Percentiles rank a stretch among this genome's conserved stretches.
These are phyloP conservation scores for Boletus speciosus DNA, from an alignment of 768 basidiomycete genomes.

Conservation along the genomic window DNA sequence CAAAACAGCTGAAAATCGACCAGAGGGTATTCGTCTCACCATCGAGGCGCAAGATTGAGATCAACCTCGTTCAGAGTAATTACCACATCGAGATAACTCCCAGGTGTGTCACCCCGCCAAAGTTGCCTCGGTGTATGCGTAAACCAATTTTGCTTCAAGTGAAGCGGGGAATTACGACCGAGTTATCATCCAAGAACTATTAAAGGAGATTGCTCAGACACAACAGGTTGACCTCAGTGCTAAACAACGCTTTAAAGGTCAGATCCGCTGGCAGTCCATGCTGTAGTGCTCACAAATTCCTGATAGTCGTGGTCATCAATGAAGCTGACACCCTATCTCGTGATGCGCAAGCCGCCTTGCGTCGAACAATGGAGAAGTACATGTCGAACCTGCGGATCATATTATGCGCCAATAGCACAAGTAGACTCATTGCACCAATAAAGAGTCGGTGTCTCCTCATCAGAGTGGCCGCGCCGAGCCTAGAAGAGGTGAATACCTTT, in stretches of 20 bases:
- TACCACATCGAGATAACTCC: slow-evolving; percentile 98
- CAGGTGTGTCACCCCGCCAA: slow-evolving; percentile 50
- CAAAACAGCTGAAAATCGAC: slow-evolving; percentile 86
- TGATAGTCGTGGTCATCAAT: slow-evolving; percentile 92
- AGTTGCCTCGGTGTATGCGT: neutral
- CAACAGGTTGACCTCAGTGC: slow-evolving; percentile 97
- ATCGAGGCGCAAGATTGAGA: slow-evolving; percentile 89
- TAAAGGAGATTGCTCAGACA: slow-evolving; percentile 98
- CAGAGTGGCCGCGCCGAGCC: slow-evolving; percentile 83
- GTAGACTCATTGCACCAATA: slow-evolving; percentile 94
- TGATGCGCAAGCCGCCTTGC: slow-evolving; percentile 94
- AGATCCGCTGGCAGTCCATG: neutral
- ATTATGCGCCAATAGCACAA: slow-evolving; percentile 93
- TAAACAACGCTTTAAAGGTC: slow-evolving; percentile 96
- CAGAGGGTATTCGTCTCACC: slow-evolving; percentile 95
- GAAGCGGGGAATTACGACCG: slow-evolving; percentile 96
- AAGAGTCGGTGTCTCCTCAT: slow-evolving; percentile 92
- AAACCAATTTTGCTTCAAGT: slow-evolving; percentile 40
- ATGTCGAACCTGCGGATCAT: slow-evolving; percentile 98
- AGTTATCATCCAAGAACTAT: slow-evolving; percentile 91
- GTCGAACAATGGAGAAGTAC: slow-evolving; percentile 99
- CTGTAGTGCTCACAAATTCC: neutral
- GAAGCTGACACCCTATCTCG: slow-evolving; percentile 93
- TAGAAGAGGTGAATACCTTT: slow-evolving; percentile 58
- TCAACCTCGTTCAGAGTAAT: slow-evolving; percentile 96